phyloP scores from a whole-genome alignment of 23 red algal species.

The Pyropia haitanensis region DNA sequence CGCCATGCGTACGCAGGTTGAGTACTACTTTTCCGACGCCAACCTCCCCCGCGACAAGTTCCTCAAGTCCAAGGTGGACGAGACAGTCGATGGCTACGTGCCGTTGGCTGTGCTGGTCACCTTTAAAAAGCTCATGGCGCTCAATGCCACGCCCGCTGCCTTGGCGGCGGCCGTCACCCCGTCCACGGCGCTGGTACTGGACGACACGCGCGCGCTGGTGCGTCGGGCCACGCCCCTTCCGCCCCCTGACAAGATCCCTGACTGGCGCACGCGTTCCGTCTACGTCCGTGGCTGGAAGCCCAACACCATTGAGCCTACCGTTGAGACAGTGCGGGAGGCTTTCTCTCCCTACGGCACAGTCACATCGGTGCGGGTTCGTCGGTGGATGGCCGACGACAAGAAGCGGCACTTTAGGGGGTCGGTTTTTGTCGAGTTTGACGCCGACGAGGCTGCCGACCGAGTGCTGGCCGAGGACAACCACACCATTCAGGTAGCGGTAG shows the following conservation, averaged over 20 bases:
- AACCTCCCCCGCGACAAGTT: conserved; percentile 95
- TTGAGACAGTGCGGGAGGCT: conserved; percentile 56
- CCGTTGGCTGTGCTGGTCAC: conserved; percentile 33
- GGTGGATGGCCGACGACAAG: conserved; percentile 25
- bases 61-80: conserved; percentile 66
- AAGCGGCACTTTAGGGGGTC: conserved; percentile 67
- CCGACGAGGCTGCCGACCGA: conserved; percentile 52
- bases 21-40: conserved; percentile 97
- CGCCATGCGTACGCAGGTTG: conserved; percentile 66
- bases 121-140: conserved; percentile 61
- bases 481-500: conserved; percentile 15
- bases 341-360: conserved; percentile 75
- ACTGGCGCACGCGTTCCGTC: conserved; percentile 22
- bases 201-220: conserved; percentile 27
- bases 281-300: conserved; percentile 70
- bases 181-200: conserved; percentile 50
- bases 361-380: conserved; percentile 52
- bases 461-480: conserved; percentile 50
- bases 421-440: conserved; percentile 85
- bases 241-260: conserved; percentile 19
- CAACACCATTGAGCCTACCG: conserved; percentile 5
- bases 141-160: conserved; percentile 13
- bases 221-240: conserved; percentile 50
- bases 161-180: conserved; percentile 28
- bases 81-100: conserved; percentile 67